Evolutionary conservation across 305 asterid species (phyloP).

Genomic region (Galium porrigens): DNA sequence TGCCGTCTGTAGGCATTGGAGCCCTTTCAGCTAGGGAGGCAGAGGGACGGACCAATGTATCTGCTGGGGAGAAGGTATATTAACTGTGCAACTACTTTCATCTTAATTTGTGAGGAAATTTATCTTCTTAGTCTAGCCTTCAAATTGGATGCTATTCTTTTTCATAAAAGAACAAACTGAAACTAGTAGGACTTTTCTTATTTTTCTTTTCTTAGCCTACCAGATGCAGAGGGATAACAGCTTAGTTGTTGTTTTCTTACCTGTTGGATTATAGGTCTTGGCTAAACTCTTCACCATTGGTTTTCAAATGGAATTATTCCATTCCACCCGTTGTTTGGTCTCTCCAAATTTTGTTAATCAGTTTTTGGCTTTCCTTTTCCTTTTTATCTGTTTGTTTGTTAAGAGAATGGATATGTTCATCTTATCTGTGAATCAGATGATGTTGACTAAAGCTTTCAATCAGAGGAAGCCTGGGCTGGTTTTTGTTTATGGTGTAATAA

Average conservation of each 20-base stretch:
- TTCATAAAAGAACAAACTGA: not conserved
- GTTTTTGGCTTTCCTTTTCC: not conserved
- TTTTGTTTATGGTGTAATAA: not conserved
- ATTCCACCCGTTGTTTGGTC: not conserved
- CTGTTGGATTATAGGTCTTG: not conserved
- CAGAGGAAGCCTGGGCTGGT: not conserved
- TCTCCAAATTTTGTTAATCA: not conserved
- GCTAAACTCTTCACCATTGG: not conserved
- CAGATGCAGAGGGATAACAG: not conserved
- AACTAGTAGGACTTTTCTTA: not conserved
- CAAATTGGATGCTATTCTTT: not conserved
- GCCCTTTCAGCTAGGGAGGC: slow-evolving; percentile 98
- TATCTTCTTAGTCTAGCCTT: slow-evolving; percentile 1
- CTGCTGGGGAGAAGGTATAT: slow-evolving; percentile 74
- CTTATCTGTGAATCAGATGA: too few species aligned
- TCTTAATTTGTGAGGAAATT: slow-evolving; percentile 2
- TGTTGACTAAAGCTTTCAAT: not conserved
- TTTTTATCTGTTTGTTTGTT: not conserved
- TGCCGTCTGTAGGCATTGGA: slow-evolving; percentile 82
- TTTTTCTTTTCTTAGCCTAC: not conserved
- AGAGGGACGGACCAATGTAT: slow-evolving; percentile 73
- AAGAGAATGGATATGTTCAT: not conserved
- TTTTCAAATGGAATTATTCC: not conserved
- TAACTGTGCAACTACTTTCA: slow-evolving; percentile 4
- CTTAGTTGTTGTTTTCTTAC: not conserved